These are phyloP conservation scores for Phytopythium boreale DNA, from an alignment of 352 stramenopile genomes.

Conservation along the genomic window DNA sequence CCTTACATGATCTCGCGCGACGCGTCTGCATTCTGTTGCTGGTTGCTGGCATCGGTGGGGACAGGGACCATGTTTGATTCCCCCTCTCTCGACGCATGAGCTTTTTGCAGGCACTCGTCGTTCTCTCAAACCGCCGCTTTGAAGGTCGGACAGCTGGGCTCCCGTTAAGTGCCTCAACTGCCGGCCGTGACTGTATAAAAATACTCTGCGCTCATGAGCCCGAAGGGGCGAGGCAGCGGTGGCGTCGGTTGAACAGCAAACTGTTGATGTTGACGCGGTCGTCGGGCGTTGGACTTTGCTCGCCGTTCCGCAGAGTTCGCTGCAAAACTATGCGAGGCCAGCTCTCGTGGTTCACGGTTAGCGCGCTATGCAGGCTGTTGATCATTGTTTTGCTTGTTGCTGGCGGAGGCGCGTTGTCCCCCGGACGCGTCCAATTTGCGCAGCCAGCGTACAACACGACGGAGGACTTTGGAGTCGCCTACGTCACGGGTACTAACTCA, in stretches of 20 bases:
- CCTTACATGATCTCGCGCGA: conserved; percentile 65
- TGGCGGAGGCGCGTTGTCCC: not conserved
- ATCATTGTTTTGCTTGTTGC: not conserved
- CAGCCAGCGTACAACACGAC: conserved; percentile 53
- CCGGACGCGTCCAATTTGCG: conserved; percentile 59
- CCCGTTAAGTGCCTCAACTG: not conserved
- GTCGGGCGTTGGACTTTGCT: not conserved
- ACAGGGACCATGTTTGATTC: not conserved
- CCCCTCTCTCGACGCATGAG: not conserved
- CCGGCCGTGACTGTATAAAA: not conserved
- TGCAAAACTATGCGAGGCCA: not conserved
- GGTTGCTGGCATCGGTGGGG: not conserved
- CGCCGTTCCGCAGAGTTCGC: not conserved
- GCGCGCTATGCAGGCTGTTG: not conserved
- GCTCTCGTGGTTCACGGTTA: not conserved
- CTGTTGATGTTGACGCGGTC: not conserved
- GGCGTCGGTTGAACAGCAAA: not conserved
- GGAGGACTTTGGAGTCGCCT: conserved; percentile 63
- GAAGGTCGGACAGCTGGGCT: not conserved
- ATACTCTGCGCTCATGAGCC: not conserved
- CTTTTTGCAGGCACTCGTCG: not conserved
- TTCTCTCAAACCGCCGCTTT: not conserved
- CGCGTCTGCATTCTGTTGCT: conserved; percentile 6
- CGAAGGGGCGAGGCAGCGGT: not conserved
- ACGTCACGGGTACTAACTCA: conserved; percentile 31